Base-by-base conservation (phyloP, 805 yeast genomes). In the Candida coleopterorum region DNA sequence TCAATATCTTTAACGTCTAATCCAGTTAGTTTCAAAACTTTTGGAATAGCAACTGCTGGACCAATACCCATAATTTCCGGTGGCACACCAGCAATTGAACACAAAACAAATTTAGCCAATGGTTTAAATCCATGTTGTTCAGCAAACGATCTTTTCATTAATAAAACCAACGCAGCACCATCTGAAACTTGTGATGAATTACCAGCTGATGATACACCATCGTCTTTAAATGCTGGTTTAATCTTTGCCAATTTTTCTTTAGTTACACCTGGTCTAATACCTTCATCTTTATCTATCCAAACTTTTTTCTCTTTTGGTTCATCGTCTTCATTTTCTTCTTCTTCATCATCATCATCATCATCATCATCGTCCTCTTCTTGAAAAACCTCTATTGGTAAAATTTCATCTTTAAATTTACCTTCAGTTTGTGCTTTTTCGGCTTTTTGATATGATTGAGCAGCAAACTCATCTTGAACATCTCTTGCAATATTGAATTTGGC, bases 41-140 rank as follows among this genome's bases (percentile, higher is more conserved):
- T 75, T 44, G 98, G 97, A 51, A 90, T 88, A 40, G 97, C 98
- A 50, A 75, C 78, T 12, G 95, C 97, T 40, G 98, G 98, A 28
- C 97, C 97, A 50, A 90, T 79, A 40, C 97, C 98, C 98, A 90
- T 90, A 43, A 89, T 77, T 64, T 87, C 95, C 16, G 97, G 97
- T 36, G 97, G 96, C 30, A 89, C 96, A 49, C 97, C 97, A 38
- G 85, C 93, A 31, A 80, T 69, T 48, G 82, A 75, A 53, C 85
- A 79, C 50, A 80, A 82, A 44, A 87, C 78, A 50, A 77, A 90
- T 68, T 85, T 85, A 43, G 81, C 97, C 40, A 82, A 51, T 42
- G 88, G 78, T 38, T 85, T 81, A 48, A 83, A 71, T 25, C 82
- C 80, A 40, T 80, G 63, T 49, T 73, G 63, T 58, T 83, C 79